Evolutionary conservation across 2,329 filamentous ascomycete genomes (phyloP), one percentile per base, ranked within the genome.

Genomic region (Waltergamsia citrina): DNA sequence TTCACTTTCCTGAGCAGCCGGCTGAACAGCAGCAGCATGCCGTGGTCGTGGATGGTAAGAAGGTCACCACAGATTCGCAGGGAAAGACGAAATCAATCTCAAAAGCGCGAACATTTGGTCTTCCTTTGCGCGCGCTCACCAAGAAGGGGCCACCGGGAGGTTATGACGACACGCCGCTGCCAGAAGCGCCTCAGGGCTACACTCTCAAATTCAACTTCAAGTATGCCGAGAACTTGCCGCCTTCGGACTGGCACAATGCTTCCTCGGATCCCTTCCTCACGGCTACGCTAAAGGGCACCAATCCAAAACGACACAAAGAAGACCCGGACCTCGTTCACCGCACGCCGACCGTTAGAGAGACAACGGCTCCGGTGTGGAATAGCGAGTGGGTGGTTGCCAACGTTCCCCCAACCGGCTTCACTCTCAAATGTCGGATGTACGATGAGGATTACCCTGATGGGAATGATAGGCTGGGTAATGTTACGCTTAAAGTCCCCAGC

Each of bases 331-430:
- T 94, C 21, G 67, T 66, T 16, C 74, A 84, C 51, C 78, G 90
- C 29, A 94, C 86, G 0, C 75, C 70, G 1, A 95, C 90, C 0
- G 59, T 88, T 22, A 74, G 82, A 37, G 74, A 71, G 43, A 79
- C 71, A 26, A 80, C 76, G 2, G 73, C 88, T 46, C 88, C 90
- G 0, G 67, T 64, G 31, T 96, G 90, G 90, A 71, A 94, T 31
- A 75, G 80, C 24, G 73, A 85, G 39, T 96, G 90, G 90, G 69
- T 86, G 16, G 81, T 96, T 17, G 85, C 85, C 40, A 93, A 94
- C 45, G 71, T 95, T 3, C 88, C 90, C 0, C 65, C 78, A 0
- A 75, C 72, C 0, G 88, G 88, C 4, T 94, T 94, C 60, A 72
- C 69, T 37, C 69, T 96, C 45, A 94, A 94, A 53, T 86, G 85